Evolutionary conservation across 495 filamentous ascomycete species (phyloP), one percentile per base, ranked within the genome.

Genomic region (Aspergillus diversus): DNA sequence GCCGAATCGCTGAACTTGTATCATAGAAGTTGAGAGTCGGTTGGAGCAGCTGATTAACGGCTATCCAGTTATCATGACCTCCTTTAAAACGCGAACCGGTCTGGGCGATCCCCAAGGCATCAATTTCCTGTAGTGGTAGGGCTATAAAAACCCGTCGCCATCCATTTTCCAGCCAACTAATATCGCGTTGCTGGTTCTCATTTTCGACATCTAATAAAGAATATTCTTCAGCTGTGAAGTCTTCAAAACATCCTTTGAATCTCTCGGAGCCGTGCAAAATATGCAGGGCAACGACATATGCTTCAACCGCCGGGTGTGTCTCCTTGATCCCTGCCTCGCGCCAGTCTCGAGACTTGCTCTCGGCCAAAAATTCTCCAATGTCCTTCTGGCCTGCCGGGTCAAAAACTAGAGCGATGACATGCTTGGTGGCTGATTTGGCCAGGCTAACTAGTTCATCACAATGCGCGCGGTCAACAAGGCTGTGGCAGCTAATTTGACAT

Each of bases 61-160:
- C 66, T 11, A 64, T 63, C 95, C 95, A 99, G 37, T 92, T 90
- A 59, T 94, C 90, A 42, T 84, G 68, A 0, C 73, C 65, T 4
- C 65, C 54, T 17, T 73, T 73, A 63, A 89, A 84, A 33, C 89
- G 84, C 9, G 77, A 73, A 0, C 88, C 85, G 15, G 82, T 71
- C 13, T 83, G 75, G 32, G 86, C 69, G 50, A 91, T 74, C 2
- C 94, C 94, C 64, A 76, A 71, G 16, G 72, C 71, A 71, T 97
- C 88, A 52, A 99, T 83, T 64, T 96, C 92, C 21, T 84, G 76
- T 5, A 94, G 78, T 4, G 95, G 94, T 11, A 97, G 75, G 3
- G 92, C 70, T 0, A 85, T 86, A 66, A 94, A 96, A 46, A 92
- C 63, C n/a, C 80, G 75, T 42, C 82, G 81, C 95, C 95, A 99